Evolutionary conservation across 2,329 filamentous ascomycete species (phyloP).

Genomic region (Stromatinia cepivora): DNA sequence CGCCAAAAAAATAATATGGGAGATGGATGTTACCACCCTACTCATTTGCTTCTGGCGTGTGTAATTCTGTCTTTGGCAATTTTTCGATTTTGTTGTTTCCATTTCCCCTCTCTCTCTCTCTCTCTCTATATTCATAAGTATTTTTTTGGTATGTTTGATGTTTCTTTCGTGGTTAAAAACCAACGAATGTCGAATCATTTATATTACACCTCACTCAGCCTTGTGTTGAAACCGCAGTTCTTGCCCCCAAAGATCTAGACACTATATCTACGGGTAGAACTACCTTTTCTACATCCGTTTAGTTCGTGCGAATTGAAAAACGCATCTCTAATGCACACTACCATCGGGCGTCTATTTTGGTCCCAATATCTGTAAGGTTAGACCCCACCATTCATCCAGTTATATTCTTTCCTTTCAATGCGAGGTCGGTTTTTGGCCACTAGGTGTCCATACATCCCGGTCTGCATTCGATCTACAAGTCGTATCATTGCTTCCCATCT

Average conservation of each 20-base stretch:
- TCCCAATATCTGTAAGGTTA: slow-evolving; percentile 25
- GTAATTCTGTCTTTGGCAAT: slow-evolving; percentile 2
- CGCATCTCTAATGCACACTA: slow-evolving; percentile 25
- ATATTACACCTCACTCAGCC: slow-evolving; percentile 27
- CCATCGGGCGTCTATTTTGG: slow-evolving; percentile 38
- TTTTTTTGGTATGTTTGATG: background rate
- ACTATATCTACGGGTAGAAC: slow-evolving; percentile 23
- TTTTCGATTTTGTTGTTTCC: background rate
- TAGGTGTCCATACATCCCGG: slow-evolving; percentile 21
- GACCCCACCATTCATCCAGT: slow-evolving; percentile 31
- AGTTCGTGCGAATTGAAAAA: slow-evolving; percentile 11
- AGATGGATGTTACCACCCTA: slow-evolving; percentile 5
- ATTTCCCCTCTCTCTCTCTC: background rate
- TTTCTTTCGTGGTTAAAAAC: slow-evolving; percentile 1
- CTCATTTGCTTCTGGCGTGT: slow-evolving; percentile 1
- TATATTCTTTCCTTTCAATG: slow-evolving; percentile 27
- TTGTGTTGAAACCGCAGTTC: slow-evolving; percentile 29
- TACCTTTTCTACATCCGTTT: slow-evolving; percentile 13
- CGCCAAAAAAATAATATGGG: slow-evolving; percentile 18
- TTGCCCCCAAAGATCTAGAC: slow-evolving; percentile 20
- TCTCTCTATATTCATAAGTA: background rate
- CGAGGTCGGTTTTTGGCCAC: slow-evolving; percentile 27
- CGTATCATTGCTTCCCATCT: slow-evolving; percentile 34
- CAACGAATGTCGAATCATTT: background rate
- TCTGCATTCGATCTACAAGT: slow-evolving; percentile 27